These are phyloP conservation scores for Yamadazyma paraphyllophila DNA, from an alignment of 805 yeast species.

Conservation along the genomic window DNA sequence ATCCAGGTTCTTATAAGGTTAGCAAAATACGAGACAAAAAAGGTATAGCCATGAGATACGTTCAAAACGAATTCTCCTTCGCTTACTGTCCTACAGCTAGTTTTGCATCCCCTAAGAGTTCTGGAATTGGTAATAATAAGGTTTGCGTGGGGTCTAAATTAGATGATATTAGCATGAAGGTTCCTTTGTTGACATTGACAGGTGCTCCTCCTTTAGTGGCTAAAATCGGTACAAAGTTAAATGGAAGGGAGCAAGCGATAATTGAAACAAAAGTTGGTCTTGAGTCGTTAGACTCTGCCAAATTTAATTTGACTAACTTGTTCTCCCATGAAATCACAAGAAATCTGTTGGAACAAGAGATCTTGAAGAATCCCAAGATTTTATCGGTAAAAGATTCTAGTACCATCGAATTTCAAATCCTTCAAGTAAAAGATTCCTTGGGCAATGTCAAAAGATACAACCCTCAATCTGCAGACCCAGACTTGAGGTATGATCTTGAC, in stretches of 20 bases:
- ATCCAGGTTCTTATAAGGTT: constrained; percentile 78
- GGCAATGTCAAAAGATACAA: constrained; percentile 35
- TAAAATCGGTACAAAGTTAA: constrained; percentile 23
- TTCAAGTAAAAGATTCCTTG: constrained; percentile 30
- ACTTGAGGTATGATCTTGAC: constrained; percentile 29
- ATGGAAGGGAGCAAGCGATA: constrained; percentile 21
- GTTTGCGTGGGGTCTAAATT: constrained; percentile 53
- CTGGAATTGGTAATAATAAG: constrained; percentile 29
- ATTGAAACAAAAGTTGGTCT: constrained; percentile 12
- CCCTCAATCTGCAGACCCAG: constrained; percentile 35
- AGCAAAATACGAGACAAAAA: constrained; percentile 64
- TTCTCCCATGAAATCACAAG: constrained; percentile 22
- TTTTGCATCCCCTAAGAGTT: constrained; percentile 41
- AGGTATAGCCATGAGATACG: constrained; percentile 57
- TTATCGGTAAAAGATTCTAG: constrained; percentile 22
- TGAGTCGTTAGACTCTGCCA: constrained; percentile 2
- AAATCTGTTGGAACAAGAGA: constrained; percentile 34
- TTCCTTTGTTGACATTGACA: constrained; percentile 50
- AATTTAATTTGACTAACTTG: constrained; percentile 10
- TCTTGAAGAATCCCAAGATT: constrained; percentile 26
- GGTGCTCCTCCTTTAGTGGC: constrained; percentile 72
- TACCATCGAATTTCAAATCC: constrained; percentile 32
- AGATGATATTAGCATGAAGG: constrained; percentile 37
- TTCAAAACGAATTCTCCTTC: constrained; percentile 60
- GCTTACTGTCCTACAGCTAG: constrained; percentile 77